Conservation (phyloP, 441 rosid genomes). For the Geranium incanum region DNA sequence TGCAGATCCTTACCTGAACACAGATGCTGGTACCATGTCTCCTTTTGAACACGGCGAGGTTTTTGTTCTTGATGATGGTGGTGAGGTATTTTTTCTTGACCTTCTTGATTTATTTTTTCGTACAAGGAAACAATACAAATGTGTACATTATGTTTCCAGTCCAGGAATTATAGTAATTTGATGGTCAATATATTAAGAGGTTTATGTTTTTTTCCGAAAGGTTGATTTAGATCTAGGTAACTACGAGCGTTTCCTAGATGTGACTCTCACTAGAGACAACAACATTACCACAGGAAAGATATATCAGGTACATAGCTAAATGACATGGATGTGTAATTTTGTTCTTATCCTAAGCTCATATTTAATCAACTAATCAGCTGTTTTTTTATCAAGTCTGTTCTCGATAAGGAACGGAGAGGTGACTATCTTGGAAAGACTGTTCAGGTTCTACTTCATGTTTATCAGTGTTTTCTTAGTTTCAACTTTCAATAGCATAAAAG, state of each 20-base stretch:
- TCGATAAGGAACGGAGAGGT: conserved; percentile 67
- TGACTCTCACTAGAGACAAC: conserved; percentile 57
- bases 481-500: conserved; percentile 17
- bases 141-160: no score
- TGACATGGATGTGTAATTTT: conserved; percentile 5
- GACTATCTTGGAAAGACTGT: conserved; percentile 74
- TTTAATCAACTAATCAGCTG: conserved; percentile 14
- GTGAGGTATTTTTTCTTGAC: conserved; percentile 43
- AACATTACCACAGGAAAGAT: conserved; percentile 75
- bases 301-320: conserved; percentile 45
- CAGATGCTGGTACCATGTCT: conserved; percentile 79
- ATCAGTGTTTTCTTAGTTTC: conserved; percentile 5
- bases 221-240: conserved; percentile 74
- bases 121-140: neutral
- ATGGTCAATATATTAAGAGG: neutral
- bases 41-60: conserved; percentile 78
- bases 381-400: conserved; percentile 47
- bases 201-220: conserved; percentile 23
- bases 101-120: conserved; percentile 3
- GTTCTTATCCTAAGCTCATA: neutral
- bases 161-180: neutral
- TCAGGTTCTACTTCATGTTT: conserved; percentile 37
- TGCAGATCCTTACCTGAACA: conserved; percentile 67
- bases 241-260: conserved; percentile 67
- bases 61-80: conserved; percentile 72